Base-by-base conservation (phyloP, 331 rosid species). In the Quercus phellos region DNA sequence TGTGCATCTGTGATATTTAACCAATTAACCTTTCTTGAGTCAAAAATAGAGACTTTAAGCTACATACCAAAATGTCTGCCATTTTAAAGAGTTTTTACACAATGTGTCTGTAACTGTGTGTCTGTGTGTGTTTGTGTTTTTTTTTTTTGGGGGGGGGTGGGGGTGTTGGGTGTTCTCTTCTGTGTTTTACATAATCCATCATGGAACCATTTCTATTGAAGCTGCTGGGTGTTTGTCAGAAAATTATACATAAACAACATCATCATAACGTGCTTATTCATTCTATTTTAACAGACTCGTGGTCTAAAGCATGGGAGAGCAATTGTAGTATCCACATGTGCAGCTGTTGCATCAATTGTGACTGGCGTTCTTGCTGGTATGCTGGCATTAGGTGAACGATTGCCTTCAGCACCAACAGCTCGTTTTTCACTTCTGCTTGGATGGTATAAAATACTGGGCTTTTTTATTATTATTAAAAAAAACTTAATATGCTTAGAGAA, bases 231-330 rank as follows among this genome's bases (percentile, higher is more conserved):
- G 24, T 32, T 30, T 32, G 24, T 29, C 11, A 34, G 35, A 66
- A 66, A 66, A 18, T 34, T 30, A 46, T 46, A 4, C 34, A 30
- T 16, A 18, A 5, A 50, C 73, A 29, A 14, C 51, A 55, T 42
- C n/a, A n/a, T 46, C n/a, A 71, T 75, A 53, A 42, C 51, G 68
- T 54, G 21, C 13, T 0, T 53, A 55, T 53, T 61, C 73, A 21
- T 69, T 56, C 19, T 26, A 60, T 32, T 74, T 64, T 51, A 64
- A 78, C 89, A 95, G 99, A 95, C 99, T 81, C 90, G 93, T 12
- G 98, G 99, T 67, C 87, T 95, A 72, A 95, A 95, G 87, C 99
- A 95, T 81, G 99, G 99, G 67, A 85, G 98, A 83, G 99, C 98
- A 42, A 90, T 95, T 74, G 87, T 95, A 16, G 88, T 95, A 70